Percentiles rank a stretch among this genome's conserved stretches.
Evolutionary conservation across 1,284 basidiomycete genomes (phyloP).

Genomic region (Boletus sp.): DNA sequence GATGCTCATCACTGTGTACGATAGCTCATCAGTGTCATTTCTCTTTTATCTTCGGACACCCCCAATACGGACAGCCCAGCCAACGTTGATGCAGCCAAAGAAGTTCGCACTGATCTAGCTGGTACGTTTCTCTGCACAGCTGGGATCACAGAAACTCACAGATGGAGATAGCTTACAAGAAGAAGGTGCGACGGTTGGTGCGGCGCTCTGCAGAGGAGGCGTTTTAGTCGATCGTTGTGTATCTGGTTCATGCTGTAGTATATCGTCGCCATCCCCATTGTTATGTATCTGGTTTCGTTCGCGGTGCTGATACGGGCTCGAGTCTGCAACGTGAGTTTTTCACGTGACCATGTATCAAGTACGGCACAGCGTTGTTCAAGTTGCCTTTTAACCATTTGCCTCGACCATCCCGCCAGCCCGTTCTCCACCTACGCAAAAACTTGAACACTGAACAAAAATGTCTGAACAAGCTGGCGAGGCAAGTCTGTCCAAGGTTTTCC

Average conservation of each 20-base stretch:
- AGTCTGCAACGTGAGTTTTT: slow-evolving; percentile 2
- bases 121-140: slow-evolving; percentile 39
- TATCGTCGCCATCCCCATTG: slow-evolving; percentile 16
- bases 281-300: slow-evolving; percentile 4
- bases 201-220: slow-evolving; percentile 84
- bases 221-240: slow-evolving; percentile 32
- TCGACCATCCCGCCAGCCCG: slow-evolving; percentile 16
- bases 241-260: slow-evolving; percentile 17
- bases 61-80: slow-evolving; percentile 96
- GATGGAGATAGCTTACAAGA: slow-evolving; percentile 66
- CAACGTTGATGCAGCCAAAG: slow-evolving; percentile 95
- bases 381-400: slow-evolving; percentile 7
- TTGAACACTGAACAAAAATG: slow-evolving; percentile 30
- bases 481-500: slow-evolving; percentile 27
- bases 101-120: slow-evolving; percentile 72
- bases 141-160: slow-evolving; percentile 4
- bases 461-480: slow-evolving; percentile 44
- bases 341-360: slow-evolving; percentile 22
- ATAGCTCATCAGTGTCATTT: slow-evolving; percentile 95
- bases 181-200: slow-evolving; percentile 87
- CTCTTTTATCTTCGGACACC: slow-evolving; percentile 86
- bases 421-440: slow-evolving; percentile 4
- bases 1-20: slow-evolving; percentile 8
- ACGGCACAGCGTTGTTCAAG: neutral
- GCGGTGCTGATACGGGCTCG: too few relatives aligned